A percentile compares a stretch with the other conserved stretches of the same genome.
Conservation (phyloP, 768 basidiomycete species). For the Mycena amicta region DNA sequence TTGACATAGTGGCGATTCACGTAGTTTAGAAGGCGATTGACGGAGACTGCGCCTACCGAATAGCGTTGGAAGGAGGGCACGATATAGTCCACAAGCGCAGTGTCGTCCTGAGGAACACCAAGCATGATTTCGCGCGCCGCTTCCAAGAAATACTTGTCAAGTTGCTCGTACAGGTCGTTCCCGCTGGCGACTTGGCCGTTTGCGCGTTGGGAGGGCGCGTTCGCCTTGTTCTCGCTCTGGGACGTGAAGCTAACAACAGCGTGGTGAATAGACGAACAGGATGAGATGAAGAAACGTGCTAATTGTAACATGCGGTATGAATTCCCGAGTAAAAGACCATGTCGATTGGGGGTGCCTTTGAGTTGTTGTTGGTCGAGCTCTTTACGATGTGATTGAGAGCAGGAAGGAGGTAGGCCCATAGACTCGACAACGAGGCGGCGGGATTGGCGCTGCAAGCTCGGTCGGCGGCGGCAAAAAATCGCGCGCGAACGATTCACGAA, state of each 20-base stretch:
- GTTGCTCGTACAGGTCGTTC: slow-evolving; percentile 70
- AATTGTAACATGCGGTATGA: slow-evolving; percentile 83
- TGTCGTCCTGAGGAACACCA: slow-evolving; percentile 62
- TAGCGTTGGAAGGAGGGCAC: slow-evolving; percentile 73
- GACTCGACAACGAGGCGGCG: slow-evolving; percentile 65
- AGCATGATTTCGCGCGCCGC: slow-evolving; percentile 62
- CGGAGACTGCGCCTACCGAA: slow-evolving; percentile 64
- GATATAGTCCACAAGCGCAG: slow-evolving; percentile 65
- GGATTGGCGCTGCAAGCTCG: slow-evolving; percentile 72
- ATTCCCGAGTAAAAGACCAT: slow-evolving; percentile 75
- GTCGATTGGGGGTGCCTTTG: slow-evolving; percentile 71
- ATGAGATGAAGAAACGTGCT: slow-evolving; percentile 43
- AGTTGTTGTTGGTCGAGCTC: slow-evolving; percentile 55
- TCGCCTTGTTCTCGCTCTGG: slow-evolving; percentile 51
- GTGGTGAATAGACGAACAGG: slow-evolving; percentile 23
- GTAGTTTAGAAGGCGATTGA: slow-evolving; percentile 76
- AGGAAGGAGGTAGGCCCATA: slow-evolving; percentile 77
- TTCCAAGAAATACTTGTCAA: slow-evolving; percentile 72
- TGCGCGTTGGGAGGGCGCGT: slow-evolving; percentile 29
- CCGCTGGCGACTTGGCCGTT: slow-evolving; percentile 45
- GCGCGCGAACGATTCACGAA: not conserved
- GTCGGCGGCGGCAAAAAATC: slow-evolving; percentile 44
- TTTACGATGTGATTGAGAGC: slow-evolving; percentile 79
- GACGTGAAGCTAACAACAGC: slow-evolving; percentile 48
- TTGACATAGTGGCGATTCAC: slow-evolving; percentile 69